A percentile compares a stretch with the other conserved stretches of the same genome.
Conservation (phyloP, 345 rosid genomes). For the Microcos paniculata region DNA sequence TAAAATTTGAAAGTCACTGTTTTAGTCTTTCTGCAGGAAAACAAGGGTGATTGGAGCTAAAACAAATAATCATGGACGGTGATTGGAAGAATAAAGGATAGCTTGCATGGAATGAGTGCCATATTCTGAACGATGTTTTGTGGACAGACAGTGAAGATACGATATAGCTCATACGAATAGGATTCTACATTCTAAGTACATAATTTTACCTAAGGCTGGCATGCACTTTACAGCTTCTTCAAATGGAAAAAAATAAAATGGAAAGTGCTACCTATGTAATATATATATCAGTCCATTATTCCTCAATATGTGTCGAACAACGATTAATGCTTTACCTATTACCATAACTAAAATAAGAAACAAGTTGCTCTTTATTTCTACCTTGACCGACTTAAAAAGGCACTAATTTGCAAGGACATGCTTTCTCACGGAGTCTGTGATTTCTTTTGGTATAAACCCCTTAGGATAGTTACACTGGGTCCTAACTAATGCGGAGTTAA, state of each 20-base stretch:
- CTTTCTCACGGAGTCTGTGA: background rate
- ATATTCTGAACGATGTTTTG: background rate
- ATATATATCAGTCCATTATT: background rate
- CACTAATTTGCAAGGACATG: background rate
- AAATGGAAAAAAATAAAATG: background rate
- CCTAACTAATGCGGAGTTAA: too few relatives aligned
- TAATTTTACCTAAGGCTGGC: background rate
- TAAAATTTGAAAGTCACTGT: background rate
- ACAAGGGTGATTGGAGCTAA: background rate
- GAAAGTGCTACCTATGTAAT: background rate
- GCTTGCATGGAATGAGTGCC: constrained; percentile 1
- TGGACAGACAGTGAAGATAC: background rate
- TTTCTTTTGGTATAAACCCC: too few relatives aligned
- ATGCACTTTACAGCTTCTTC: background rate
- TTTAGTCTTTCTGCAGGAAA: background rate
- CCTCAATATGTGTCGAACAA: background rate
- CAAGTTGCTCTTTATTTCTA: background rate
- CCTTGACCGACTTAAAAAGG: background rate
- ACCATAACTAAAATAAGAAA: background rate
- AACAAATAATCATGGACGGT: background rate
- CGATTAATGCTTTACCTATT: background rate
- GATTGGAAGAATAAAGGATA: constrained; percentile 7
- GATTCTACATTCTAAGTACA: background rate
- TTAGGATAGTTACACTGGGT: too few relatives aligned
- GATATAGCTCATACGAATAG: background rate